Percentiles rank a stretch among this genome's conserved stretches.
These are phyloP conservation scores for Datisca glomerata DNA, from an alignment of 306 rosid genomes.

Conservation along the genomic window DNA sequence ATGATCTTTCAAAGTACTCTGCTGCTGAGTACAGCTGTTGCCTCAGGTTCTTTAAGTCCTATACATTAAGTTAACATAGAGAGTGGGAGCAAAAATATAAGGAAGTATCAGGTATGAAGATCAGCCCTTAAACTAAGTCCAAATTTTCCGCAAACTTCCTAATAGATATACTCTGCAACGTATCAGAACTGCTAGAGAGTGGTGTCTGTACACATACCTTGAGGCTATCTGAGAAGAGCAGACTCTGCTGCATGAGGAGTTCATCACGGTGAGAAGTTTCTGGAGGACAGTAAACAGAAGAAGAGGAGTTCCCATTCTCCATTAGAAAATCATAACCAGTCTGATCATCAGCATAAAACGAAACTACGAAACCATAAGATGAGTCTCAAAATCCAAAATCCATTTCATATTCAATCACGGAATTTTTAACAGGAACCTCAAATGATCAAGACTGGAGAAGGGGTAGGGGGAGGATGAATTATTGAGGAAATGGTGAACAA, in stretches of 20 bases:
- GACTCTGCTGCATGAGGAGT: slow-evolving; percentile 29
- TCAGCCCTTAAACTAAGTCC: slow-evolving; percentile 16
- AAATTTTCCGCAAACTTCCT: not conserved
- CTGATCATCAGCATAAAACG: not conserved
- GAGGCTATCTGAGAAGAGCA: slow-evolving; percentile 24
- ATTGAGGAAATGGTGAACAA: too few relatives aligned
- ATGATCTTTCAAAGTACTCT: slow-evolving; percentile 25
- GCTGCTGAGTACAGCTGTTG: slow-evolving; percentile 35
- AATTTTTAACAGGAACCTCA: too few relatives aligned
- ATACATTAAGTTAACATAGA: too few relatives aligned
- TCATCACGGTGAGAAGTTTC: slow-evolving; percentile 28
- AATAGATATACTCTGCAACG: not conserved
- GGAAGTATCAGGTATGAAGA: too few relatives aligned
- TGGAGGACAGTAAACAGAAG: slow-evolving; percentile 11
- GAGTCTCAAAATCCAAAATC: too few relatives aligned
- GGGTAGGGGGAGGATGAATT: too few relatives aligned
- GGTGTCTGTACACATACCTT: too few relatives aligned
- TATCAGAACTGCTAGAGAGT: too few relatives aligned
- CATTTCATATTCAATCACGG: too few relatives aligned
- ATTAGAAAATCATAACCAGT: not conserved
- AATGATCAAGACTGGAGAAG: too few relatives aligned
- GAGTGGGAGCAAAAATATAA: too few relatives aligned
- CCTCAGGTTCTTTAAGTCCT: slow-evolving; percentile 34
- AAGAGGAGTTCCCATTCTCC: slow-evolving; percentile 9
- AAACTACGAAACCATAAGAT: too few relatives aligned